Conservation (phyloP, 176 grass and related monocot species). For the Eremochloa ophiuroides region DNA sequence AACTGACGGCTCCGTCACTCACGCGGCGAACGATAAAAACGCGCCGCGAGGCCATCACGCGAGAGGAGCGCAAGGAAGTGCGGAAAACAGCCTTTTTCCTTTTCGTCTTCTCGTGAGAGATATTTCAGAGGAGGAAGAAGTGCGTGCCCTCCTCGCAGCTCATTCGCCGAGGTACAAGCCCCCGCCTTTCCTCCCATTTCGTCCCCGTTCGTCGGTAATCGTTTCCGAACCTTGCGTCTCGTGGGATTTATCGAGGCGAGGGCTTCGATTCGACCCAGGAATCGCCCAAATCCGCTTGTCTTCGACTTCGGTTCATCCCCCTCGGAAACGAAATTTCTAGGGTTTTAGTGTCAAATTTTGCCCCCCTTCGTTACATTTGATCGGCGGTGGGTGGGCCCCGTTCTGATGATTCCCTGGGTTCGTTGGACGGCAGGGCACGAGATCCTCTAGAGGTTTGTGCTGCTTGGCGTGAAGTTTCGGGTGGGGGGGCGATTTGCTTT, state of each 20-base stretch:
- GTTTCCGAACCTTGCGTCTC: background rate
- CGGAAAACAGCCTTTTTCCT: background rate
- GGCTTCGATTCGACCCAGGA: conserved; percentile 11
- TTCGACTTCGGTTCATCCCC: background rate
- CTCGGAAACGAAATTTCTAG: conserved; percentile 28
- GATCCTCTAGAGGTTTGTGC: background rate
- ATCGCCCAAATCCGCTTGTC: background rate
- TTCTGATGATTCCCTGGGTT: conserved; percentile 9
- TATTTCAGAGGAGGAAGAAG: background rate
- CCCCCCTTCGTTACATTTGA: background rate
- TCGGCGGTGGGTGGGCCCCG: background rate
- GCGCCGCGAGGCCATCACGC: background rate
- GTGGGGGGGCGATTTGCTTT: background rate
- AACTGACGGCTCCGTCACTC: conserved; percentile 22
- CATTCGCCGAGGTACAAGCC: conserved; percentile 29
- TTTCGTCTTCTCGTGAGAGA: background rate
- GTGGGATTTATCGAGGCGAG: background rate
- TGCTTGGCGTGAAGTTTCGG: background rate
- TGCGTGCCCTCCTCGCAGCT: conserved; percentile 9
- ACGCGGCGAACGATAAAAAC: conserved; percentile 13
- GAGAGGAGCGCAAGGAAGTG: conserved; percentile 3
- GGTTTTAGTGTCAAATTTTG: conserved; percentile 27
- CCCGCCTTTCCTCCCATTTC: conserved; percentile 10
- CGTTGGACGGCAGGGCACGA: background rate
- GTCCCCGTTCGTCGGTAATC: background rate